phyloP scores from a whole-genome alignment of 2,329 filamentous ascomycete species.

The Periconia digitata region DNA sequence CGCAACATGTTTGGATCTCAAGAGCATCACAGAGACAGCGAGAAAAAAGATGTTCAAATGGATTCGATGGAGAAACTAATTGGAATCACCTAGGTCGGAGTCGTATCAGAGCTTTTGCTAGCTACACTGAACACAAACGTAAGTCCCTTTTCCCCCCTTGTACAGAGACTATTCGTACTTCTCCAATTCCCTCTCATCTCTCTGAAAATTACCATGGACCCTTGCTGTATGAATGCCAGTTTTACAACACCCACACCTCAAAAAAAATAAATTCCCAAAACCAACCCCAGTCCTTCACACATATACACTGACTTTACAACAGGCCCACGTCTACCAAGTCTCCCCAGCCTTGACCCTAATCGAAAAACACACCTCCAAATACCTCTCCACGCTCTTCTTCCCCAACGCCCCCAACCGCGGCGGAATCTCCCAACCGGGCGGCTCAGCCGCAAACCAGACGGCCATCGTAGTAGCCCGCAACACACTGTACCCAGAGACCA shows the following conservation, averaged over 20 bases:
- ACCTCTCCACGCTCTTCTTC: conserved; percentile 71
- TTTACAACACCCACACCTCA: no score
- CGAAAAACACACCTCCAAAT: conserved; percentile 77
- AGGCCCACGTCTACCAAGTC: conserved; percentile 90
- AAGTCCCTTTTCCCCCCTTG: conserved; percentile 36
- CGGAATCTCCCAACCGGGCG: conserved; percentile 77
- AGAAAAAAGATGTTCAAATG: no score
- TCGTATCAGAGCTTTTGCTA: conserved; percentile 82
- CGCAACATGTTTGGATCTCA: no score
- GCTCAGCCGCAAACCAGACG: conserved; percentile 80
- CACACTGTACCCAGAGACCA: conserved; percentile 77
- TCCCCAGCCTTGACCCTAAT: conserved; percentile 85
- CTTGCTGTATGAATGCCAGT: no score
- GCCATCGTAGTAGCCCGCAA: conserved; percentile 88
- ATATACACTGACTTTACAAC: no score
- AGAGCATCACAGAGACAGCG: no score
- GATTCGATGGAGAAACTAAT: not conserved
- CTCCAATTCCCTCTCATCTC: no score
- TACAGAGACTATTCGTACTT: no score
- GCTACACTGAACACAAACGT: conserved; percentile 88
- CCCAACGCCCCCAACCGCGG: conserved; percentile 59
- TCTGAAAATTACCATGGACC: no score
- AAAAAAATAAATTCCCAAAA: no score
- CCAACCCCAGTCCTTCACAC: not conserved
- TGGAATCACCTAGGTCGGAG: conserved; percentile 61